Percentiles rank a stretch among this genome's conserved stretches.
Conservation (phyloP, 2,329 filamentous ascomycete species). For the Colletotrichum salicis region DNA sequence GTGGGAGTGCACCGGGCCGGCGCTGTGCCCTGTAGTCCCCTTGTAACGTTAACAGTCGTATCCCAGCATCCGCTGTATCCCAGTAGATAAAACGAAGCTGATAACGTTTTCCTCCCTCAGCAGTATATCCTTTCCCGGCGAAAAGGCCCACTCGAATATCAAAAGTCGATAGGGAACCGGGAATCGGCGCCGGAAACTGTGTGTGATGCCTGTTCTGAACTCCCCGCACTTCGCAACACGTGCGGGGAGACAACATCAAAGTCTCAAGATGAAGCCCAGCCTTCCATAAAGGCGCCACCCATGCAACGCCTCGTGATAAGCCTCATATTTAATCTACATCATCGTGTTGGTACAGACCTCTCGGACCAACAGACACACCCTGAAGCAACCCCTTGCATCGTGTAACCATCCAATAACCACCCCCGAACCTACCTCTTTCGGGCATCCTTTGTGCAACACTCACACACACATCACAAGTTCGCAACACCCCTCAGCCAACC, state of each 20-base stretch:
- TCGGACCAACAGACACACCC: not conserved
- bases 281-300: not conserved
- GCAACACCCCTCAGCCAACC: not conserved
- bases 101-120: not conserved
- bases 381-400: not conserved
- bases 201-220: not conserved
- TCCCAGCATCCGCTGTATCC: not conserved
- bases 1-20: not conserved
- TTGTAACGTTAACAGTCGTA: not conserved
- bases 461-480: too few species aligned
- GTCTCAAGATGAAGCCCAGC: not conserved
- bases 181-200: not conserved
- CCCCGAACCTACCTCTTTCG: not conserved
- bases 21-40: not conserved
- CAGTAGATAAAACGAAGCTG: not conserved
- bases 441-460: not conserved
- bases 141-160: not conserved
- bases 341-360: not conserved
- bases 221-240: not conserved
- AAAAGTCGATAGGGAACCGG: not conserved
- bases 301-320: not conserved
- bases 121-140: not conserved
- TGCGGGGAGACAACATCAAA: conserved; percentile 16
- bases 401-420: not conserved
- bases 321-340: conserved; percentile 15